Conservation (phyloP, 1,139 yeast species). For the Pichia sp. region DNA sequence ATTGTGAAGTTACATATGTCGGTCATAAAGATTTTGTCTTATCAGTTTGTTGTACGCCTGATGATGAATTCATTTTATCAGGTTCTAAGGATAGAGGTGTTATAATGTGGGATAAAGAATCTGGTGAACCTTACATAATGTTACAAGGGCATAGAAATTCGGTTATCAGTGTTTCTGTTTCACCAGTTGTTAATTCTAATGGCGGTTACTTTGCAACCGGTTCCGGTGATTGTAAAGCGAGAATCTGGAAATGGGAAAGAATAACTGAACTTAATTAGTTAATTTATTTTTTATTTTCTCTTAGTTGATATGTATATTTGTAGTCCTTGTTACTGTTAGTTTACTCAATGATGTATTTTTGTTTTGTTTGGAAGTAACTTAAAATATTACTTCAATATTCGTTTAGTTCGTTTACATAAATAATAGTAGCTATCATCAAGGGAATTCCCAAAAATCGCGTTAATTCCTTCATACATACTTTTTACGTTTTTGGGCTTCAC, state of each 20-base stretch:
- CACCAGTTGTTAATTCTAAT: slow-evolving; percentile 44
- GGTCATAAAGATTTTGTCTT: slow-evolving; percentile 97
- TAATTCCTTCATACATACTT: too few relatives aligned
- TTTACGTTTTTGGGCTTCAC: too few relatives aligned
- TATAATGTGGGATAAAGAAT: slow-evolving; percentile 89
- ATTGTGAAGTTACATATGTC: slow-evolving; percentile 86
- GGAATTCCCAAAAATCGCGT: too few relatives aligned
- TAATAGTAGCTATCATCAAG: too few relatives aligned
- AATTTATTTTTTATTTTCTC: not conserved
- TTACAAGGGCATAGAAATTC: slow-evolving; percentile 96
- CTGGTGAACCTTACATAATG: slow-evolving; percentile 93
- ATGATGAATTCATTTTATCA: slow-evolving; percentile 83
- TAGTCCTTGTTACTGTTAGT: slow-evolving; percentile 1
- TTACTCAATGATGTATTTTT: not conserved
- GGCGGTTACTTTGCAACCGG: slow-evolving; percentile 94
- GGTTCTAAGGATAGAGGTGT: slow-evolving; percentile 98
- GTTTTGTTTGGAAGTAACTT: not conserved
- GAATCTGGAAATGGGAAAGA: slow-evolving; percentile 81
- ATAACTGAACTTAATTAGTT: slow-evolving; percentile 5
- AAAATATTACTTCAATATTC: too few relatives aligned
- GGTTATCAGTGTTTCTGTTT: slow-evolving; percentile 88
- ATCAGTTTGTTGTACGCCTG: slow-evolving; percentile 91
- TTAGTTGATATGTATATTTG: too few relatives aligned
- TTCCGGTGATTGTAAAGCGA: slow-evolving; percentile 94
- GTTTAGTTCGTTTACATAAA: too few relatives aligned